phyloP scores from a whole-genome alignment of 257 asterid genomes.

The Anisodus tanguticus region DNA sequence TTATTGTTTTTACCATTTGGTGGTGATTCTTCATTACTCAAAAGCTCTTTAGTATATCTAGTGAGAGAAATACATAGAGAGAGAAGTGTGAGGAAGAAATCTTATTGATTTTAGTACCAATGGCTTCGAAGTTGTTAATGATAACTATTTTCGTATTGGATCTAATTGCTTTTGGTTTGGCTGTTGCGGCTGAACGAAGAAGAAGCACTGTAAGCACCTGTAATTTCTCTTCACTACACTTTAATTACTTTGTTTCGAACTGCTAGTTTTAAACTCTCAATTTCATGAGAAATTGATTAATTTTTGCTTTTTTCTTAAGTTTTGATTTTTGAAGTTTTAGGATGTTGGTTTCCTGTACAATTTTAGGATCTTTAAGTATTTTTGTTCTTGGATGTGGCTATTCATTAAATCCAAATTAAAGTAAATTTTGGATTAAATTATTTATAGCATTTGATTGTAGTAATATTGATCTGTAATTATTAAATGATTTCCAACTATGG shows the following conservation, averaged over 20 bases:
- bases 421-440: neutral
- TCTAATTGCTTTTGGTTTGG: constrained; percentile 83
- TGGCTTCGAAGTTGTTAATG: constrained; percentile 80
- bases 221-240: neutral
- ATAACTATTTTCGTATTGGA: constrained; percentile 58
- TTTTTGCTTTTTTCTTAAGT: neutral
- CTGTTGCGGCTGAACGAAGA: constrained; percentile 91
- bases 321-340: neutral
- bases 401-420: neutral
- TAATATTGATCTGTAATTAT: neutral
- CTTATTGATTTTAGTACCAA: constrained; percentile 29
- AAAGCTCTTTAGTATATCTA: constrained; percentile 38
- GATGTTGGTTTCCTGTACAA: neutral
- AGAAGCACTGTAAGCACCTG: constrained; percentile 65
- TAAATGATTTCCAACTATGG: neutral
- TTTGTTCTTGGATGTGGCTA: neutral
- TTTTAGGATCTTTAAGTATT: neutral
- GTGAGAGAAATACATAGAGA: constrained; percentile 37
- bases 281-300: neutral
- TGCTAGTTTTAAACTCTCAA: neutral
- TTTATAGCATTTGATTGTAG: neutral
- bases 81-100: neutral
- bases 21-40: constrained; percentile 44
- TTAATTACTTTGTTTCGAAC: neutral
- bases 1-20: neutral